Base-by-base conservation (phyloP, 2,329 filamentous ascomycete genomes). In the Xylariales sp. region DNA sequence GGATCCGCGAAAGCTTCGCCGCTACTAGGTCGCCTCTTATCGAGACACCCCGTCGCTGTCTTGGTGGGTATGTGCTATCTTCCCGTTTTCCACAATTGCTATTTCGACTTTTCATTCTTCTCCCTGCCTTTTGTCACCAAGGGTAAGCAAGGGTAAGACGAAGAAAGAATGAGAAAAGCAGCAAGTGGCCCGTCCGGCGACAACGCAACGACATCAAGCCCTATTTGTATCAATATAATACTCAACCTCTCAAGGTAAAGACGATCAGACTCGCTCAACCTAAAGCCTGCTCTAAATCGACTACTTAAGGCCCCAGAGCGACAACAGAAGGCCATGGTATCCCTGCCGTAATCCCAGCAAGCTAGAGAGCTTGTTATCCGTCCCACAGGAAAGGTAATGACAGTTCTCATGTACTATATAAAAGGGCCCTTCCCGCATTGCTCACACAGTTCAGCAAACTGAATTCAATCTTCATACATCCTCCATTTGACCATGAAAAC, bases 1-100 rank as follows among this genome's bases (percentile, higher is more conserved):
- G 77, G 94, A 97, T 80, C 87, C 89, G 57, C 81, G 87, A 66
- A 91, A 91, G 80, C 78, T 90, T 69, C 87, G 89, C 71, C 87
- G 89, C 71, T 91, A 91, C 81, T 79, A 75, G 71, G 53, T 61
- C 59, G 46, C 64, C 62, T 68, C 69, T 72, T 90, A 83, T 82
- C 77, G 77, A 78, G 77, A 79, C 78, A 74, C 69, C 65, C 54
- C 52, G 3, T 58, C 52, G 58, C 64, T 67, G 64, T 59, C 69
- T 72, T 72, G 81, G 83, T 85, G 83, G 83, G 84, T 85, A 83
- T 84, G 78, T 80, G 79, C 76, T 76, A 76, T 75, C 73, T 77
- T 75, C 71, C 71, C 70, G 69, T 75, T 70, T 75, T 71, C 67
- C 73, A 68, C 73, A 75, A 68, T 64, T 72, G 67, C 74, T 75